Evolutionary conservation across 169 alveolate species (phyloP).

Genomic region (Cryptosporidium parvum): DNA sequence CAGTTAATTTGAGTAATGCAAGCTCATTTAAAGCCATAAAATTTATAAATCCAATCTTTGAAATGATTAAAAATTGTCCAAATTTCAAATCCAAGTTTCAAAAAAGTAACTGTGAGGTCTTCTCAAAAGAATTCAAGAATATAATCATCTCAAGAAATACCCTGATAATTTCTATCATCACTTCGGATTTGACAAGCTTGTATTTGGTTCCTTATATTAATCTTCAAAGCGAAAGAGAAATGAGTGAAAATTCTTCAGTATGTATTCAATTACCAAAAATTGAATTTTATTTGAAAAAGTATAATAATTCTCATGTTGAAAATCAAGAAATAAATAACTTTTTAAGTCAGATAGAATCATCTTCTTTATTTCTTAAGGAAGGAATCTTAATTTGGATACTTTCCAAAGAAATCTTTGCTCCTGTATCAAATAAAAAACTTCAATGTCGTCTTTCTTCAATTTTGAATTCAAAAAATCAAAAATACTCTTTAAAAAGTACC

Average conservation of each 20-base stretch:
- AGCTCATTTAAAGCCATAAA: background rate
- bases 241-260: slow-evolving; percentile 30
- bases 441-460: background rate
- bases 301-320: background rate
- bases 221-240: background rate
- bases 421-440: background rate
- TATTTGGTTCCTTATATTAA: slow-evolving; percentile 13
- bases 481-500: background rate
- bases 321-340: background rate
- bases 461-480: background rate
- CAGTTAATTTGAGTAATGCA: background rate
- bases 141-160: background rate
- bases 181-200: background rate
- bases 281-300: background rate
- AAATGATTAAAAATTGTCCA: background rate
- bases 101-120: background rate
- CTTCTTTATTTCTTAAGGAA: background rate
- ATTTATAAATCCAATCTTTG: slow-evolving; percentile 6
- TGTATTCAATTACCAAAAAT: slow-evolving; percentile 17
- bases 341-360: background rate
- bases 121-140: background rate
- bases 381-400: background rate
- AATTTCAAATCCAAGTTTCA: background rate
- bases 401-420: slow-evolving; percentile 7
- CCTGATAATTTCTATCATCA: background rate